Evolutionary conservation across 164 flowering plant species (phyloP).

Genomic region (Vitis vinifera): ASM3070453v1 NC_081816.1:3384001-3384500

Average conservation of each 20-base stretch:
- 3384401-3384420: slow-evolving; percentile 10
- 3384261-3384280: slow-evolving; percentile 80
- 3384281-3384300: slow-evolving; percentile 61
- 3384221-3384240: slow-evolving; percentile 46
- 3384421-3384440: slow-evolving; percentile 7
- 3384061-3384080: slow-evolving; percentile 19
- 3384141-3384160: slow-evolving; percentile 56
- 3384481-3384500: too few species aligned
- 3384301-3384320: background rate
- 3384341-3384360: background rate
- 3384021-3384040: slow-evolving; percentile 54
- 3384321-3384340: slow-evolving; percentile 2
- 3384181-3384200: slow-evolving; percentile 19
- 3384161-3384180: slow-evolving; percentile 69
- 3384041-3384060: background rate
- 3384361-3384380: background rate
- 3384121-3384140: slow-evolving; percentile 67
- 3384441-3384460: too few species aligned
- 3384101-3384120: slow-evolving; percentile 77
- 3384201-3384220: slow-evolving; percentile 18
- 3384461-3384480: too few species aligned
- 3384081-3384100: slow-evolving; percentile 56
- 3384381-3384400: background rate
- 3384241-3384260: slow-evolving; percentile 56
- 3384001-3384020: slow-evolving; percentile 76